Base-by-base conservation (phyloP, 345 rosid genomes). In the Chamaenerion angustifolium region DNA sequence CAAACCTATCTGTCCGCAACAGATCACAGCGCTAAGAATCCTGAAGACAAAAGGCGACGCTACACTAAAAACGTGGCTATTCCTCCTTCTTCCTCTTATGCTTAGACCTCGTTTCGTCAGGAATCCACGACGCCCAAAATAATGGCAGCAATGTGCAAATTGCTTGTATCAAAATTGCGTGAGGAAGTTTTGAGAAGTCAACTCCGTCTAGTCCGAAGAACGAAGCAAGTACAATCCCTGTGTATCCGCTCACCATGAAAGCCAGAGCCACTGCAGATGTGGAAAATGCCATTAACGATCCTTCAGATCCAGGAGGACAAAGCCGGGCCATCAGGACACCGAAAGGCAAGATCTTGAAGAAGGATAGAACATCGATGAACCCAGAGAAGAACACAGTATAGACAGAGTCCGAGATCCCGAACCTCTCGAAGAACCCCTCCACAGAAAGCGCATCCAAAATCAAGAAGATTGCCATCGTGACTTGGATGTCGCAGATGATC, bases 291-390 rank as follows among this genome's bases (percentile, higher is more conserved):
- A 82, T 76, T 41, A 87, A 58, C 23, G 98, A 86, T 10, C 96
- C 96, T 68, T 87, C 96, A 48, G 90, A 85, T 16, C 88, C 94
- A 0, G 63, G 77, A 13, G 90, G 95, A 59, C 95, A 85, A 8
- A 83, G 74, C 57, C 74, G 65, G 0, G 85, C 75, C 27, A 92
- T 77, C 69, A 83, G 57, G 16, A 87, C 68, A 5, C 75, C 76
- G 62, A 92, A 87, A 0, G 96, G 98, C 12, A 92, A 77, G 45
- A 67, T 68, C 81, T 92, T 87, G 58, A 82, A 76, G 49, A 75
- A 76, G 70, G 75, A 74, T 12, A 87, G 63, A 13, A 80, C 83
- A 58, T 92, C 98, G 57, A 78, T 15, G 42, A 87, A 46, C n/a
- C 98, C 87, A 0, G 96, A 80, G 64, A 82, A 76, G 11, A 76